phyloP scores from a whole-genome alignment of 306 rosid genomes.

The Acacia confusa region DNA sequence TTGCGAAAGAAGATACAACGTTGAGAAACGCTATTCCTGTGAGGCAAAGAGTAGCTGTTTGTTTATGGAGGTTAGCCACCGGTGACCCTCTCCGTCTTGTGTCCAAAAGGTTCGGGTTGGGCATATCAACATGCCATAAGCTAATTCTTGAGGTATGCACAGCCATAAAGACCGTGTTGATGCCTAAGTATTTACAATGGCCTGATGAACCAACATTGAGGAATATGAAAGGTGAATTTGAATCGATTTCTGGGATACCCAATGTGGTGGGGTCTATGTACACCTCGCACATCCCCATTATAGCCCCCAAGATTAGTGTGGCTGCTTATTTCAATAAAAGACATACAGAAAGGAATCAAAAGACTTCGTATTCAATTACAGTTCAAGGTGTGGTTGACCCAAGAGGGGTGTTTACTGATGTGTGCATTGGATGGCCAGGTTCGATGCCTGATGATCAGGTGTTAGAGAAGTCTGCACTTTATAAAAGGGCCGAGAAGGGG shows the following conservation, averaged over 20 bases:
- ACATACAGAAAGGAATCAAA: slow-evolving; percentile 82
- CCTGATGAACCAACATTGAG: slow-evolving; percentile 47
- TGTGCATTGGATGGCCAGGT: slow-evolving; percentile 94
- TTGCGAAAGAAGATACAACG: slow-evolving; percentile 74
- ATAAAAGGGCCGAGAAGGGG: slow-evolving; percentile 60
- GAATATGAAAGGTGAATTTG: slow-evolving; percentile 62
- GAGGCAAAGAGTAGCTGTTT: slow-evolving; percentile 78
- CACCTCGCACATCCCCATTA: slow-evolving; percentile 79
- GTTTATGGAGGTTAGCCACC: slow-evolving; percentile 84
- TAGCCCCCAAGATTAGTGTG: slow-evolving; percentile 79
- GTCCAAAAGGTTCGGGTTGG: slow-evolving; percentile 70
- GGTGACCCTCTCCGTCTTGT: slow-evolving; percentile 82
- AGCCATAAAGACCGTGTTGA: slow-evolving; percentile 65
- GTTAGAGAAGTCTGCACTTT: slow-evolving; percentile 67
- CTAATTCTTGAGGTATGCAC: slow-evolving; percentile 79
- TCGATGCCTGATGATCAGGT: slow-evolving; percentile 85
- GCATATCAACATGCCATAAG: slow-evolving; percentile 85
- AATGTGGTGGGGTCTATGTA: slow-evolving; percentile 83
- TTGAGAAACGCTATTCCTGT: slow-evolving; percentile 80
- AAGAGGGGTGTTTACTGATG: slow-evolving; percentile 71
- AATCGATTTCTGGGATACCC: slow-evolving; percentile 64
- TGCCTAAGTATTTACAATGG: slow-evolving; percentile 80
- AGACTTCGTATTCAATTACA: slow-evolving; percentile 74
- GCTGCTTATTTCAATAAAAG: slow-evolving; percentile 77
- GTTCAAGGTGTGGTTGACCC: slow-evolving; percentile 87